phyloP scores from a whole-genome alignment of 2,329 filamentous ascomycete species.

The Calonectria hongkongensis region DNA sequence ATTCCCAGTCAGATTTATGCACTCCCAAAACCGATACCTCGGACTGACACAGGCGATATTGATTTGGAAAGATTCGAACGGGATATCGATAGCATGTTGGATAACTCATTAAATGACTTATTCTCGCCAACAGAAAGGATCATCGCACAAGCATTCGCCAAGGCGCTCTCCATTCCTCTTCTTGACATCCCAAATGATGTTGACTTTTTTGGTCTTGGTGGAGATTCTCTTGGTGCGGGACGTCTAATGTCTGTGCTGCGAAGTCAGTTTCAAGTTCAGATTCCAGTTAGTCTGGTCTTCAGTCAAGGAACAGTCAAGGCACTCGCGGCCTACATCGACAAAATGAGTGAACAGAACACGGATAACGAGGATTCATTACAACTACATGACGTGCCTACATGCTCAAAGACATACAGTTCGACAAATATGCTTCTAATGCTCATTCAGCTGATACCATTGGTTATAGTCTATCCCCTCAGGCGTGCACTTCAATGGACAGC shows the following conservation, averaged over 20 bases:
- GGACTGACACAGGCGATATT: conserved; percentile 56
- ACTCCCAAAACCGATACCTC: conserved; percentile 60
- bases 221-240: conserved; percentile 73
- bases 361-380: conserved; percentile 8
- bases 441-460: conserved; percentile 70
- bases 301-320: conserved; percentile 66
- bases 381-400: conserved; percentile 56
- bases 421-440: conserved; percentile 69
- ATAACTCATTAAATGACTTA: conserved; percentile 50
- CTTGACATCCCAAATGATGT: conserved; percentile 63
- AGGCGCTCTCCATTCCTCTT: conserved; percentile 63
- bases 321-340: conserved; percentile 63
- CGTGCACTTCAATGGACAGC: conserved; percentile 71
- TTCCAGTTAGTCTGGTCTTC: conserved; percentile 72
- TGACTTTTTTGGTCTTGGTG: conserved; percentile 72
- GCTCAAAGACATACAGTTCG: conserved; percentile 66
- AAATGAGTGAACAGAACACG: conserved; percentile 43
- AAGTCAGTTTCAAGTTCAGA: conserved; percentile 67
- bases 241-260: conserved; percentile 70
- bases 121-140: conserved; percentile 58
- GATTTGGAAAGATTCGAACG: conserved; percentile 61
- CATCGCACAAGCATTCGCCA: conserved; percentile 66
- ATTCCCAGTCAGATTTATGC: conserved; percentile 62
- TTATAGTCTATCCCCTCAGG: conserved; percentile 70
- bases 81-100: conserved; percentile 53